Evolutionary conservation across 2,329 filamentous ascomycete genomes (phyloP).

Genomic region (Phialophora expanda): DNA sequence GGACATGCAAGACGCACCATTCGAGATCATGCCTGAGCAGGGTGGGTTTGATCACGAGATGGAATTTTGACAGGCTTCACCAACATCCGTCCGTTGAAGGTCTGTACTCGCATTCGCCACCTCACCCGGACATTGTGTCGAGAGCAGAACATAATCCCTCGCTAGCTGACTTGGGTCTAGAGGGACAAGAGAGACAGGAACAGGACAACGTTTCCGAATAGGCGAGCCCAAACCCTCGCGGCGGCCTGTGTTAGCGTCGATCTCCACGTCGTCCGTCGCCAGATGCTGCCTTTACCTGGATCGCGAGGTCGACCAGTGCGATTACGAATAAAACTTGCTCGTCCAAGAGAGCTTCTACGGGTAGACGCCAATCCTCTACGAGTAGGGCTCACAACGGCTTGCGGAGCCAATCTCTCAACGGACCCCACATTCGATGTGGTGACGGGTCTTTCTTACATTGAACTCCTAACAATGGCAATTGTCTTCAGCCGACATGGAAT

Average conservation of each 20-base stretch:
- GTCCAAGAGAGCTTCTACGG: neutral
- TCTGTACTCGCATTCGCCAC: neutral
- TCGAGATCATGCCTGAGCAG: slow-evolving; percentile 19
- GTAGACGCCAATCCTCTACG: neutral
- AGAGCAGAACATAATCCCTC: neutral
- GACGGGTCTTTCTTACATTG: too few species aligned
- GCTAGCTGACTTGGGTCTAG: neutral
- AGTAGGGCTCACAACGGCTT: neutral
- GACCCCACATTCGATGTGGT: neutral
- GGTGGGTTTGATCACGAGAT: slow-evolving; percentile 25
- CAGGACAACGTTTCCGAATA: neutral
- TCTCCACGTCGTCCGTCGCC: neutral
- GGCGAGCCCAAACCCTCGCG: neutral
- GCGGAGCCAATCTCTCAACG: neutral
- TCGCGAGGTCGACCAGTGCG: neutral
- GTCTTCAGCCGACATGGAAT: neutral
- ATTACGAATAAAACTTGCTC: neutral
- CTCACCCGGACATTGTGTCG: neutral
- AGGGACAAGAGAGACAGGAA: slow-evolving; percentile 1
- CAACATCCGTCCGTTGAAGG: neutral
- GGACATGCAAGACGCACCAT: slow-evolving; percentile 26
- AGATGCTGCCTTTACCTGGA: neutral
- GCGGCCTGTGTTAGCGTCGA: neutral
- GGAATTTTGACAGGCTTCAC: slow-evolving; percentile 22
- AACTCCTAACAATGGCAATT: neutral